Conservation (phyloP, 805 yeast species). For the Candida boidinii region DNA sequence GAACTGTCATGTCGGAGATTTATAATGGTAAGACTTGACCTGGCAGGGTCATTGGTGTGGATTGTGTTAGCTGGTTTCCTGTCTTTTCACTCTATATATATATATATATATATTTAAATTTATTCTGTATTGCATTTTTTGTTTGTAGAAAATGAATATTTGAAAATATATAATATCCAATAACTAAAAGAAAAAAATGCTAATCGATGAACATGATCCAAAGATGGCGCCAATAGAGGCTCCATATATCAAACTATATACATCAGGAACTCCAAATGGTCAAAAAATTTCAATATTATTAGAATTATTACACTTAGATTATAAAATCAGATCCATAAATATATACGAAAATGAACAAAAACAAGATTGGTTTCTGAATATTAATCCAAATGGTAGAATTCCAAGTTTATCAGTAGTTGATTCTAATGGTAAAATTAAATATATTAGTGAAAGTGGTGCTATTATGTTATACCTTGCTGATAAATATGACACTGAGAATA, state of each 20-base stretch:
- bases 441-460: constrained; percentile 53
- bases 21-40: too few species aligned
- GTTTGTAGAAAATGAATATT: too few species aligned
- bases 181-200: too few species aligned
- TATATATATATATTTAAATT: too few species aligned
- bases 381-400: constrained; percentile 58
- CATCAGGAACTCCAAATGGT: constrained; percentile 37
- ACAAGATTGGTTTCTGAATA: constrained; percentile 44
- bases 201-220: too few species aligned
- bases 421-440: constrained; percentile 32
- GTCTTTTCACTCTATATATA: too few species aligned
- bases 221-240: constrained; percentile 10
- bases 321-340: constrained; percentile 32
- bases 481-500: constrained; percentile 47
- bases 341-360: constrained; percentile 37
- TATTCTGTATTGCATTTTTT: too few species aligned
- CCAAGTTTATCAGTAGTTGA: constrained; percentile 41
- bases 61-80: too few species aligned
- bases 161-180: too few species aligned
- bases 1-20: too few species aligned
- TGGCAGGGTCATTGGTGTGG: too few species aligned
- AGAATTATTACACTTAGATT: constrained; percentile 33
- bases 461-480: constrained; percentile 52
- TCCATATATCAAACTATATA: constrained; percentile 36
- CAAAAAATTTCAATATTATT: constrained; percentile 30